Base-by-base conservation (phyloP, 202 grass and related monocot species). In the Miscanthus sacchariflorus region DNA sequence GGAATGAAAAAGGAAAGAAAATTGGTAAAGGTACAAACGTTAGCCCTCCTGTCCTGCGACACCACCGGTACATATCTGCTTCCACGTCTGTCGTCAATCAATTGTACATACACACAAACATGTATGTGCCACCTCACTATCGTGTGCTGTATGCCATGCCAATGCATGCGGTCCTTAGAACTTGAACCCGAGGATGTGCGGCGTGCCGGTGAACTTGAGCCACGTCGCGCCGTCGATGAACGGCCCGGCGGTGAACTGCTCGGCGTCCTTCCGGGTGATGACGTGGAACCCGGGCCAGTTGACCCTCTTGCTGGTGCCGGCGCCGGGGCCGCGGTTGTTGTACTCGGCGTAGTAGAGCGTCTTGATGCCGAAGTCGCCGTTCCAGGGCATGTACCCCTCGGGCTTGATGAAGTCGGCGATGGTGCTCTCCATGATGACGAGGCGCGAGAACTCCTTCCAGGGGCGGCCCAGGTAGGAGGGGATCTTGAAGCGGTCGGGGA, bases 301-400 rank as follows among this genome's bases (percentile, higher is more conserved):
- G 10, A 97, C 95, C 64, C 95, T 89, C 81, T 74, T 76, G 90
- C 88, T 97, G 74, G 95, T 97, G 72, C 87, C 90, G 43, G 95
- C 92, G 11, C 90, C 95, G 9, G 95, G 95, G 1, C 95, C 95
- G 12, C 88, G 84, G 88, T 97, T 97, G 80, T 68, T 89, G 91
- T 91, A 97, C 90, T 97, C 95, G 14, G 95, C 95, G 85, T 94
- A 97, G 84, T 91, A 97, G 81, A 97, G 89, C 50, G 95, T 93
- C 80, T 93, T 91, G 68, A 97, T 39, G 23, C 15, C 95, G 74
- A 97, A 94, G 6, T 92, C 90, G 5, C 90, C 78, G 83, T 97
- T 27, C 95, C 92, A 97, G 0, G 95, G 88, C 92, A 94, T 89
- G 83, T 90, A 97, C 13, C 95, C 90, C 52, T 88, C 92, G 23